Conservation (phyloP, 2,329 filamentous ascomycete species). For the Phialophora tarda region DNA sequence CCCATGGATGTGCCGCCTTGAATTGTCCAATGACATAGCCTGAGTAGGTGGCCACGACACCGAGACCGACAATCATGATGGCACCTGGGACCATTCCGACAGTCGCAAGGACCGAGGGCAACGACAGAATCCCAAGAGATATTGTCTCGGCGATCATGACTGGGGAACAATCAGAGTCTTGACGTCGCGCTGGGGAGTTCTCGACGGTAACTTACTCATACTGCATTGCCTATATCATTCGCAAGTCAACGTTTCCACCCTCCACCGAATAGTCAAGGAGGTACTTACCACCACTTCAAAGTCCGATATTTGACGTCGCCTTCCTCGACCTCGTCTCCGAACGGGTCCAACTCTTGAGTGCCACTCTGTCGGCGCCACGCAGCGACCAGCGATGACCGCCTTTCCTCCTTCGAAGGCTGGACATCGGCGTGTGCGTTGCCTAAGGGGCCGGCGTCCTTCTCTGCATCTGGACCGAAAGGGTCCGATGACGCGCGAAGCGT, state of each 20-base stretch:
- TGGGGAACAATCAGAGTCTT: constrained; percentile 12
- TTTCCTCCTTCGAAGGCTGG: constrained; percentile 5
- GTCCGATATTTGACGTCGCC: constrained; percentile 36
- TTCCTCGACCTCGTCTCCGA: constrained; percentile 30
- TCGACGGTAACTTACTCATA: constrained; percentile 22
- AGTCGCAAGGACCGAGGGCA: constrained; percentile 59
- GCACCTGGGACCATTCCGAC: constrained; percentile 61
- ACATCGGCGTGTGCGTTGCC: constrained; percentile 10
- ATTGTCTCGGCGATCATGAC: constrained; percentile 67
- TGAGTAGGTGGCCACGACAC: constrained; percentile 64
- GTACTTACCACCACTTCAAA: constrained; percentile 35
- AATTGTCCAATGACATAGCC: constrained; percentile 67
- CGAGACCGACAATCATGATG: constrained; percentile 60
- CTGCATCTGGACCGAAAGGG: constrained; percentile 25
- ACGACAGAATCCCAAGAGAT: constrained; percentile 61
- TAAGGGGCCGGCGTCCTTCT: constrained; percentile 18
- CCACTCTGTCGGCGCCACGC: constrained; percentile 23
- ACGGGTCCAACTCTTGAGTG: constrained; percentile 30
- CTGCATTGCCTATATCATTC: constrained; percentile 27
- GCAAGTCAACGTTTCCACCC: background rate
- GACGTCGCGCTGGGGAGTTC: background rate
- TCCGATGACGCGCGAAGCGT: constrained; percentile 26
- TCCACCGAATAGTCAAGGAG: background rate
- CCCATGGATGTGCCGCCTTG: constrained; percentile 54
- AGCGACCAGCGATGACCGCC: constrained; percentile 22